Percentiles rank a stretch among this genome's conserved stretches.
These are phyloP conservation scores for Pisolithus marmoratus DNA, from an alignment of 768 basidiomycete species.

Conservation along the genomic window DNA sequence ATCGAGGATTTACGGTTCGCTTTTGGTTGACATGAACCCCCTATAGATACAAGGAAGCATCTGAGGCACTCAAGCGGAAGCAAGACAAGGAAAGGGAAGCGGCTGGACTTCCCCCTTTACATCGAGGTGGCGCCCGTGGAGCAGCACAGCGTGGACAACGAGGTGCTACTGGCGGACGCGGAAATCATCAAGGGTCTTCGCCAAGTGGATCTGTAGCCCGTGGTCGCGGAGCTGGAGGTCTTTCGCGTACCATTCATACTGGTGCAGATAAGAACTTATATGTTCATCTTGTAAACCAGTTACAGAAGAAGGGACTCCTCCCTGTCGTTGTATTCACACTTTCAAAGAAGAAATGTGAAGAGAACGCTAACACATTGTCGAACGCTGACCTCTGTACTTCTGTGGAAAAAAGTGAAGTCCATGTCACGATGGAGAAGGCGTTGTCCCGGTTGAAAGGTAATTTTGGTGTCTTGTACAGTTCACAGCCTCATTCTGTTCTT, in stretches of 20 bases:
- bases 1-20: not conserved
- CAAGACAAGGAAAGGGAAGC: constrained; percentile 99
- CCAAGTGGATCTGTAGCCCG: constrained; percentile 29
- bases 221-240: constrained; percentile 42
- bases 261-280: constrained; percentile 87
- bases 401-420: constrained; percentile 95
- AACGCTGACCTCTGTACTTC: constrained; percentile 85
- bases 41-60: constrained; percentile 81
- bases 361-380: constrained; percentile 85
- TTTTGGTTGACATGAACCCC: constrained; percentile 3
- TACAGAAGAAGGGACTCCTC: constrained; percentile 80
- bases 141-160: constrained; percentile 45
- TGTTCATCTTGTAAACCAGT: constrained; percentile 81
- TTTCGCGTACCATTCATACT: constrained; percentile 54
- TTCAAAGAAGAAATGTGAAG: constrained; percentile 95
- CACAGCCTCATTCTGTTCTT: constrained; percentile 3
- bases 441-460: constrained; percentile 85
- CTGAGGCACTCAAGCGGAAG: constrained; percentile 83
- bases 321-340: constrained; percentile 97
- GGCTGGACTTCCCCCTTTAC: constrained; percentile 82
- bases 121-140: constrained; percentile 77
- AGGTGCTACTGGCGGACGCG: constrained; percentile 45
- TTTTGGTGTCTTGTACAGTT: constrained; percentile 8
- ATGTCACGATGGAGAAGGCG: constrained; percentile 90
- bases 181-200: constrained; percentile 48